Percentiles rank a stretch among this genome's conserved stretches.
Evolutionary conservation across 306 rosid genomes (phyloP).

Genomic region (Cucumis sativus): DNA sequence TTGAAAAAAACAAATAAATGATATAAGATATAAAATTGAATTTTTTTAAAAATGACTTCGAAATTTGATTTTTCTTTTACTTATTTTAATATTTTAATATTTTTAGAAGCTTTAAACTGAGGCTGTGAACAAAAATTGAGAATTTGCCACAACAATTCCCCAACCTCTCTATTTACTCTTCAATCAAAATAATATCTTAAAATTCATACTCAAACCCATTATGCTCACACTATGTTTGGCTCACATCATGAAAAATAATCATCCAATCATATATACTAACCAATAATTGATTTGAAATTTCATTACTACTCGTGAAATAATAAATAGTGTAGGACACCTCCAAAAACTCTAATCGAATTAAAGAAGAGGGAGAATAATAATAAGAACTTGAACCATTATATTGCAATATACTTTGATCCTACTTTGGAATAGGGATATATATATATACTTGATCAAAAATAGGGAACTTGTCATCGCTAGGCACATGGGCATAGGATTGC

Average conservation of each 20-base stretch:
- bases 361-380: not conserved
- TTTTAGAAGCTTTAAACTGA: too few species aligned
- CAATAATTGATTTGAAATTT: not conserved
- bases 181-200: not conserved
- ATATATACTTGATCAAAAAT: not conserved
- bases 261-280: not conserved
- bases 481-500: not conserved
- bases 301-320: not conserved
- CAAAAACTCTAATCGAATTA: not conserved
- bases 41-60: too few species aligned
- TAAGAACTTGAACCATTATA: not conserved
- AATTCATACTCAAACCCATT: not conserved
- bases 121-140: too few species aligned
- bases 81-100: too few species aligned
- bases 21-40: too few species aligned
- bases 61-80: too few species aligned
- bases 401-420: not conserved
- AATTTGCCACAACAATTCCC: too few species aligned
- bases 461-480: not conserved
- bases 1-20: too few species aligned
- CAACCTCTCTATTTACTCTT: too few species aligned
- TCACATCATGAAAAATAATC: not conserved
- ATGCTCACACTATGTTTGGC: not conserved
- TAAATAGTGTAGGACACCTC: not conserved
- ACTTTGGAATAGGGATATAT: not conserved